Evolutionary conservation across 2,329 filamentous ascomycete species (phyloP), one percentile per base, ranked within the genome.

Genomic region (Sclerotinia glacialis): DNA sequence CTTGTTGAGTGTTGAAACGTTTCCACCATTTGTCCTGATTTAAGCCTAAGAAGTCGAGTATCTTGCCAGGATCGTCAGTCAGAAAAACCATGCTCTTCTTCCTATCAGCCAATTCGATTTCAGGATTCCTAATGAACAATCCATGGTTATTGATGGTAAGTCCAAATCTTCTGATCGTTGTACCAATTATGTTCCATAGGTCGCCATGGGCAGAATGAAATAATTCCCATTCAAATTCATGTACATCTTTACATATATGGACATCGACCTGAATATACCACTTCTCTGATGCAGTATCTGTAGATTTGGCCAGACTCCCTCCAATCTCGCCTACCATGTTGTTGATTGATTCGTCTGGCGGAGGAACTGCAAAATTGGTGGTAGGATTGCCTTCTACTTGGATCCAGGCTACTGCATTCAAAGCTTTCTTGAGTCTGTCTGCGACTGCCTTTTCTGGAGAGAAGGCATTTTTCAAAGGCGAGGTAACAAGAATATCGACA

Each of bases 171-270:
- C 88, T 83, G 69, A 91, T 85, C 11, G 82, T 84, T 23, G 83
- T 80, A 6, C 90, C 89, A 0, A 94, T 74, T 11, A 87, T 81
- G 67, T 85, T 89, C 82, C 87, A 87, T 2, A 86, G 66, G 71
- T 94, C 91, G n/a, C 89, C 89, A 71, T 94, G 91, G 0, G 85
- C 83, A 49, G 89, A 82, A 70, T 86, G 86, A 78, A 93, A 92
- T 4, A 85, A 77, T 47, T 82, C 80, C 90, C 90, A 94, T 40
- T 81, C 79, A 69, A 84, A 81, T 64, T 77, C 72, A 18, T 78
- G 60, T 2, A 64, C 37, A 69, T 76, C 78, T 1, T 72, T 71
- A 66, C 82, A 86, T 31, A 88, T 75, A 47, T 85, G 82, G 1
- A 94, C 75, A 73, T 95, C 91, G 34, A 94, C 80, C 71, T 95